phyloP scores from a whole-genome alignment of 768 basidiomycete species.

The Tricholomella constricta region DNA sequence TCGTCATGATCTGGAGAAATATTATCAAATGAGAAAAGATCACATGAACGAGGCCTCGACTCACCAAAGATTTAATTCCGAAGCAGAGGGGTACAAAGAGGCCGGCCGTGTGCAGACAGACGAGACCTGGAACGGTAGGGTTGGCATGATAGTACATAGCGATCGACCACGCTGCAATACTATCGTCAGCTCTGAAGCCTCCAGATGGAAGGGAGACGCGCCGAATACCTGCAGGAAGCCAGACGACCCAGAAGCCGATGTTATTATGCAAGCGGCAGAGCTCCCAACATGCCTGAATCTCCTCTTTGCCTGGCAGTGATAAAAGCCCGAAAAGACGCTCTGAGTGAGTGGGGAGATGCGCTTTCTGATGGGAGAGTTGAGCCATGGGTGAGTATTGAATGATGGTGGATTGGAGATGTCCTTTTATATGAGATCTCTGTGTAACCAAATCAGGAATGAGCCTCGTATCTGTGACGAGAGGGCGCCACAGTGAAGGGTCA shows the following conservation, averaged over 20 bases:
- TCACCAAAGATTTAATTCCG: slow-evolving; percentile 32
- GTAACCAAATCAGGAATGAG: too few relatives aligned
- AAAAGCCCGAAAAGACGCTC: too few relatives aligned
- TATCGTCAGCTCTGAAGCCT: not conserved
- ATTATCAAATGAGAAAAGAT: not conserved
- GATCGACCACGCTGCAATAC: slow-evolving; percentile 29
- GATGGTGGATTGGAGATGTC: too few relatives aligned
- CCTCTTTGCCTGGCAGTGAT: slow-evolving; percentile 8
- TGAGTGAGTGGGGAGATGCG: too few relatives aligned
- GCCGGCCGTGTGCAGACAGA: slow-evolving; percentile 19
- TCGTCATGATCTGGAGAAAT: slow-evolving; percentile 31
- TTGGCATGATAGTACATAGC: slow-evolving; percentile 32
- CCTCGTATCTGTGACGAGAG: too few relatives aligned
- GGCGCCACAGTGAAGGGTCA: too few relatives aligned
- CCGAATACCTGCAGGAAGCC: slow-evolving; percentile 27
- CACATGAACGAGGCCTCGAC: not conserved
- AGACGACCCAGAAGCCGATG: slow-evolving; percentile 35
- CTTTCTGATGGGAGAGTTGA: too few relatives aligned
- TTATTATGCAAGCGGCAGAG: slow-evolving; percentile 33
- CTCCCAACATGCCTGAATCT: slow-evolving; percentile 32
- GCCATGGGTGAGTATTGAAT: too few relatives aligned
- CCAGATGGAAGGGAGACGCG: not conserved
- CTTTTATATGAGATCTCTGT: too few relatives aligned
- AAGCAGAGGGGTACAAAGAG: slow-evolving; percentile 31
- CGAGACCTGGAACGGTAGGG: slow-evolving; percentile 16